Evolutionary conservation across 2,329 filamentous ascomycete genomes (phyloP).

Genomic region (Shiraia sp.): DNA sequence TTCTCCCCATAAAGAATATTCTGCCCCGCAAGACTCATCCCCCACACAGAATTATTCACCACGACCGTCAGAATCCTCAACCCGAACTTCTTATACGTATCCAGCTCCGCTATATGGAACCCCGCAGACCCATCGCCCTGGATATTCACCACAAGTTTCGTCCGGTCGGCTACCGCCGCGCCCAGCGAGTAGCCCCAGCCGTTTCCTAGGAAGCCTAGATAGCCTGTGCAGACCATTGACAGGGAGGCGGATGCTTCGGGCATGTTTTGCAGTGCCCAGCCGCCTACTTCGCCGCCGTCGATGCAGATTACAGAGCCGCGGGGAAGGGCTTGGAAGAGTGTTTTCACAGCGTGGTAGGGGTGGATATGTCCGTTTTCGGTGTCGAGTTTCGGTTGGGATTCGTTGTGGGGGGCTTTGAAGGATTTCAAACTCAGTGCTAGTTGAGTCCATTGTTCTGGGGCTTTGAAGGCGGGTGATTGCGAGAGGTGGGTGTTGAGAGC

Average conservation of each 20-base stretch:
- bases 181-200: slow-evolving; percentile 53
- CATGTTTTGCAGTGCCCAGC: slow-evolving; percentile 41
- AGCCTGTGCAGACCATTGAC: slow-evolving; percentile 34
- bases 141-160: slow-evolving; percentile 47
- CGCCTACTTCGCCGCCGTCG: slow-evolving; percentile 48
- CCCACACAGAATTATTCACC: slow-evolving; percentile 52
- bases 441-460: slow-evolving; percentile 29
- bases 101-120: slow-evolving; percentile 53
- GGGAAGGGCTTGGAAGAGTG: slow-evolving; percentile 44
- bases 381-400: slow-evolving; percentile 24
- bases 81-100: slow-evolving; percentile 48
- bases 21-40: slow-evolving; percentile 51
- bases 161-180: slow-evolving; percentile 47
- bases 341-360: slow-evolving; percentile 49
- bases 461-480: slow-evolving; percentile 13
- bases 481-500: slow-evolving; percentile 26
- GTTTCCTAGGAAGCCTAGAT: slow-evolving; percentile 53
- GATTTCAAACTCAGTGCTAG: slow-evolving; percentile 28
- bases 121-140: slow-evolving; percentile 53
- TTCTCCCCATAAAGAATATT: slow-evolving; percentile 48
- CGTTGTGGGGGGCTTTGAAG: slow-evolving; percentile 24
- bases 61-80: slow-evolving; percentile 50
- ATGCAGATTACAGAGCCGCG: slow-evolving; percentile 44
- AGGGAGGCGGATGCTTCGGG: slow-evolving; percentile 28
- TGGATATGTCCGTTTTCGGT: slow-evolving; percentile 42